Conservation (phyloP, 108 stramenopile species). For the Nannochloropsis salina region DNA sequence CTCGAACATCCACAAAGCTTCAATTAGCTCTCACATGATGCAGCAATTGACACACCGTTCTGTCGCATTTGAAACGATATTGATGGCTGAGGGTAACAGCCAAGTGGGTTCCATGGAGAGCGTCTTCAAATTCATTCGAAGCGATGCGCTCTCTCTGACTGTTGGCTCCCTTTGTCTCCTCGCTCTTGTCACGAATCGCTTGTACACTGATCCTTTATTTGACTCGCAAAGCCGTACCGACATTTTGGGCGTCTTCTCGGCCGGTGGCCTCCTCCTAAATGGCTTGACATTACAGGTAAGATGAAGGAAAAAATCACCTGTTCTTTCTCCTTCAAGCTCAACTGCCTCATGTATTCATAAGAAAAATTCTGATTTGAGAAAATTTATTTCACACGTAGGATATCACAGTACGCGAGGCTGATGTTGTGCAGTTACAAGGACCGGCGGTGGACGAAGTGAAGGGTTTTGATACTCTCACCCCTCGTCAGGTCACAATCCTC, state of each 20-base stretch:
- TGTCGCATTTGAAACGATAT: no score
- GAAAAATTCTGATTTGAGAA: not conserved
- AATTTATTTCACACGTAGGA: not conserved
- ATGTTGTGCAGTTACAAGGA: not conserved
- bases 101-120: not conserved
- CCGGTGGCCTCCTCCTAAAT: not conserved
- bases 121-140: slow-evolving; percentile 16
- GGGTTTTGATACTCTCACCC: not conserved
- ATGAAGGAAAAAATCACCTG: not conserved
- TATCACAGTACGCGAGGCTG: not conserved
- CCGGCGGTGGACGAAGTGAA: not conserved
- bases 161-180: not conserved
- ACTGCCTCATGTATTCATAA: not conserved
- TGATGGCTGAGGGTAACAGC: no score
- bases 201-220: slow-evolving; percentile 20
- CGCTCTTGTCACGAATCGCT: not conserved
- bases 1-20: no score
- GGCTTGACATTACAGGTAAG: slow-evolving; percentile 11
- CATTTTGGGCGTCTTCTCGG: not conserved
- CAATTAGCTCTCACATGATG: no score
- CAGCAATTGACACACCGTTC: no score
- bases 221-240: slow-evolving; percentile 5
- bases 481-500: slow-evolving; percentile 12
- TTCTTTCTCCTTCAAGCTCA: not conserved
- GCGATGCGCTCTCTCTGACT: not conserved